Evolutionary conservation across 2,329 filamentous ascomycete genomes (phyloP).

Genomic region (Polytolypa hystricis): DNA sequence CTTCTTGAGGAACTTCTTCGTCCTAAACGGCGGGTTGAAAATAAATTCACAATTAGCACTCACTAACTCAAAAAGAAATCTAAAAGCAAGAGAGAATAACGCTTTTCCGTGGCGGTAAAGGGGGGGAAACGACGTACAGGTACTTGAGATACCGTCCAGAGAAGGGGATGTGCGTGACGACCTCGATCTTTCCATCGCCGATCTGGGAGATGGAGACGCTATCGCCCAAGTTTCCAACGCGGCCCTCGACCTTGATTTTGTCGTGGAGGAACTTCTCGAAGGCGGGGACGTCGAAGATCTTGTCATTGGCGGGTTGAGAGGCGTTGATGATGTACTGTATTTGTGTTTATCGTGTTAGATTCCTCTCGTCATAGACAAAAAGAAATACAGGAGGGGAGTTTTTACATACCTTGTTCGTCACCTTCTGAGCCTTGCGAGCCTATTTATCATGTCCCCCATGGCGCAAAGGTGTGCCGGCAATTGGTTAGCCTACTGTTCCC

Average conservation of each 20-base stretch:
- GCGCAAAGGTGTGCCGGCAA: slow-evolving; percentile 43
- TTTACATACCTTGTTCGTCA: slow-evolving; percentile 36
- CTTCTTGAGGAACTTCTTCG: slow-evolving; percentile 99
- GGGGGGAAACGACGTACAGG: slow-evolving; percentile 53
- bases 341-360: slow-evolving; percentile 2
- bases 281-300: slow-evolving; percentile 98
- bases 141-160: slow-evolving; percentile 99
- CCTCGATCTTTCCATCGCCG: slow-evolving; percentile 95
- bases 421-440: slow-evolving; percentile 39
- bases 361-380: background rate
- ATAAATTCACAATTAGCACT: no score
- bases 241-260: slow-evolving; percentile 99
- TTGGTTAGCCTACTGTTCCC: slow-evolving; percentile 86
- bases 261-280: slow-evolving; percentile 99
- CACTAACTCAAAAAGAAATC: no score
- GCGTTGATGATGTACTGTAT: slow-evolving; percentile 96
- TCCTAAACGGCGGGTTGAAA: no score
- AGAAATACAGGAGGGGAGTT: slow-evolving; percentile 3
- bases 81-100: slow-evolving; percentile 6
- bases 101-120: slow-evolving; percentile 3
- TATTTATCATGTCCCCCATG: slow-evolving; percentile 22
- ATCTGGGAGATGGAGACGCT: slow-evolving; percentile 79
- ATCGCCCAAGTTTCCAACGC: slow-evolving; percentile 95
- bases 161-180: slow-evolving; percentile 94
- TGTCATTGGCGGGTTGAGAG: slow-evolving; percentile 94